These are phyloP conservation scores for Infundibulicybe gibba DNA, from an alignment of 768 basidiomycete species.

Conservation along the genomic window DNA sequence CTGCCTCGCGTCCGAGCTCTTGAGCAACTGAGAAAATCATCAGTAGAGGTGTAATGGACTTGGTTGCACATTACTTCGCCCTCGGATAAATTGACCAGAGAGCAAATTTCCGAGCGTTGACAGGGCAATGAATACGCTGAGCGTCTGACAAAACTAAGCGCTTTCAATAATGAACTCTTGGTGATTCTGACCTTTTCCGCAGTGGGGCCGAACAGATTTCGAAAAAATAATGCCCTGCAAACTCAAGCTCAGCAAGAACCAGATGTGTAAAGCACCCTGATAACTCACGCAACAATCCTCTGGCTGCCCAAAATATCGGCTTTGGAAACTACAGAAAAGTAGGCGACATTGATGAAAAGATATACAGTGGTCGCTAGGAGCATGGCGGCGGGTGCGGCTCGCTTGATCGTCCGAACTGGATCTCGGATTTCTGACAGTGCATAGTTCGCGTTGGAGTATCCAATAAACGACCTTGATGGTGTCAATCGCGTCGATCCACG, in stretches of 20 bases:
- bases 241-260: background rate
- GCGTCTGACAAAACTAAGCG: slow-evolving; percentile 29
- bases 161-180: background rate
- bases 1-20: slow-evolving; percentile 69
- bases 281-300: slow-evolving; percentile 60
- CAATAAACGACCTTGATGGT: slow-evolving; percentile 57
- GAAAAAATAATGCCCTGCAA: slow-evolving; percentile 65
- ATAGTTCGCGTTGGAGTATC: slow-evolving; percentile 75
- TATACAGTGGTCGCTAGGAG: slow-evolving; percentile 56
- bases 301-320: slow-evolving; percentile 62
- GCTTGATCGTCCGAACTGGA: slow-evolving; percentile 67
- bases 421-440: slow-evolving; percentile 68
- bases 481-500: background rate
- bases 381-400: slow-evolving; percentile 68
- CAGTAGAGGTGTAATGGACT: background rate
- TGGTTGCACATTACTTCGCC: slow-evolving; percentile 42
- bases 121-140: slow-evolving; percentile 60
- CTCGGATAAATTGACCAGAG: slow-evolving; percentile 61
- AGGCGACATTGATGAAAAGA: slow-evolving; percentile 65
- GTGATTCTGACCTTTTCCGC: slow-evolving; percentile 48
- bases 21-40: slow-evolving; percentile 50
- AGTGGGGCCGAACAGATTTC: slow-evolving; percentile 62
- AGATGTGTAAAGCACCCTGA: background rate
- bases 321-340: slow-evolving; percentile 72
- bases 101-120: slow-evolving; percentile 65